phyloP scores from a whole-genome alignment of 345 rosid species.

The Sapria himalayana region DNA sequence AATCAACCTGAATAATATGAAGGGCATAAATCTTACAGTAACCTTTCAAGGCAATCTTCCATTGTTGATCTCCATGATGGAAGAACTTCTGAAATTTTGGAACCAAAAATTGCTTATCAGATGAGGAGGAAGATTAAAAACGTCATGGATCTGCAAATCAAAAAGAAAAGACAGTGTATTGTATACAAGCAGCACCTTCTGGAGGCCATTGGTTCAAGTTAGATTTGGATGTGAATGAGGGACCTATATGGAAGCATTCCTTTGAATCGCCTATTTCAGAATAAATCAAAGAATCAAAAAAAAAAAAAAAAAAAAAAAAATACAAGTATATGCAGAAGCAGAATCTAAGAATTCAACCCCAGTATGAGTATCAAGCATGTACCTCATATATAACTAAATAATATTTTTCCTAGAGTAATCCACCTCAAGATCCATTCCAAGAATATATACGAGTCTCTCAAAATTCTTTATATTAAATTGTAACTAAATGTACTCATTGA shows the following conservation, averaged over 20 bases:
- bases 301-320: conserved; percentile 8
- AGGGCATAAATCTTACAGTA: conserved; percentile 22
- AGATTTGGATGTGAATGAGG: conserved; percentile 12
- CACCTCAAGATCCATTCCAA: no score
- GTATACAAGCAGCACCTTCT: conserved; percentile 19
- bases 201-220: conserved; percentile 56
- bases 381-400: no score
- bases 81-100: conserved; percentile 29
- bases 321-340: no score
- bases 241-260: conserved; percentile 57
- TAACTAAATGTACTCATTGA: no score
- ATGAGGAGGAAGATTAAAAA: neutral
- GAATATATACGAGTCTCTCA: no score
- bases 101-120: conserved; percentile 1
- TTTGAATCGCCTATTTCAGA: conserved; percentile 41
- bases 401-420: no score
- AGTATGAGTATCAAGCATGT: no score
- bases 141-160: neutral
- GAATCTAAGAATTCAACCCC: no score
- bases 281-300: neutral
- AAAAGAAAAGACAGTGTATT: neutral
- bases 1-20: conserved; percentile 1
- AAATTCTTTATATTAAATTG: no score
- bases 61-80: conserved; percentile 47
- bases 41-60: conserved; percentile 28